Base-by-base conservation (phyloP, 2,329 filamentous ascomycete species). In the Fusarium chuoi region DNA sequence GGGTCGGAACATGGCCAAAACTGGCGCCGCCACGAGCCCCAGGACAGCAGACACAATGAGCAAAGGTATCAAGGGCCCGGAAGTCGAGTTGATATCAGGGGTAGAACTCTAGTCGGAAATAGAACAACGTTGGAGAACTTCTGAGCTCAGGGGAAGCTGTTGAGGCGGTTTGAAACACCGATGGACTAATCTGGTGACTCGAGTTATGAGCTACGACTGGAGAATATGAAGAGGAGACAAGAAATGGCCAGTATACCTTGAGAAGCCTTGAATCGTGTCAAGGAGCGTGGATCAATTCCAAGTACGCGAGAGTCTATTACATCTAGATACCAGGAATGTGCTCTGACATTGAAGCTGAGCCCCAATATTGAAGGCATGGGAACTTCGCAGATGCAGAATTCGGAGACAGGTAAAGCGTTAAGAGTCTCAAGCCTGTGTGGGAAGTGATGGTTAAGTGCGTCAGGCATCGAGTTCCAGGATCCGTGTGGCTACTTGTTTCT, bases 111-210 rank as follows among this genome's bases (percentile, higher is more conserved):
- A 58, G 45, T 65, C 62, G 11, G 66, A 2, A 64, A 55, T 1
- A 60, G 64, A 60, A 39, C 68, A 22, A 9, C 65, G 57, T 15
- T 44, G 69, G 49, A n/a, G 61, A 39, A 71, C 52, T 49, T 68
- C 45, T 38, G n/a, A 55, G 44, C 41, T 28, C 14, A 48, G 24
- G 28, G 46, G 26, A 44, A 57, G 22, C 74, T 74, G 26, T 72
- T 64, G 35, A 71, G 73, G 65, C 61, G 69, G 1, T 58, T 74
- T 15, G 73, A 70, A 68, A 36, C 68, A 62, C 20, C 65, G 65
- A 20, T 69, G 57, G n/a, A 71, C 48, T 41, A 70, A 74, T 42
- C 73, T 77, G 14, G 67, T 65, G 38, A 72, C 39, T 62, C 58
- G 44, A 15, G 11, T 2, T n/a, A 30, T 65, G 48, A 71, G 63